Evolutionary conservation across 2,329 filamentous ascomycete genomes (phyloP), one percentile per base, ranked within the genome.

Genomic region (Cryphonectria nitschkei): DNA sequence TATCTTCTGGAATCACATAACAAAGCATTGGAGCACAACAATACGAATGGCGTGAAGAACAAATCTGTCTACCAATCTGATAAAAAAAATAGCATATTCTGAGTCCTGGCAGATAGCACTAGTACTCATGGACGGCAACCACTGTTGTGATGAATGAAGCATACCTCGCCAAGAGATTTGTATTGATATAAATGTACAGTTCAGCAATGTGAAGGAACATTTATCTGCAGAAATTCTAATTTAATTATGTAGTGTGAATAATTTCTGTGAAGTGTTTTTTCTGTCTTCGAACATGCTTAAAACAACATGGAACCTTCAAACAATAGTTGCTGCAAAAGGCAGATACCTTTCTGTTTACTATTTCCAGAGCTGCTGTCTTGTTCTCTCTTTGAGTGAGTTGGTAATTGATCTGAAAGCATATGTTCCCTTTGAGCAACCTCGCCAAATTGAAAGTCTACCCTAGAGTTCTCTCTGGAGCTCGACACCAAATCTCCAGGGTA

Each of bases 1-100:
- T 13, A 0, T 43, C 14, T 43, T 22, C 19, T 7, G 46, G 8
- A 22, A 50, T 9, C 7, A 50, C 16, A 9, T 22, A 9, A 6
- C 1, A n/a, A n/a, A 50, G 2, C 22, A n/a, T n/a, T 50, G 46
- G 46, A n/a, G 9, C 8, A 50, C 7, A 50, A 50, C 7, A 7
- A 50, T 50, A 5, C 1, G 8, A 50, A 9, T n/a, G 46, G 19
- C 0, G 22, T 11, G 19, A n/a, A 3, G n/a, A 50, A 2, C 22
- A 50, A n/a, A 50, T n/a, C 22, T 9, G 22, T 50, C 0, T n/a
- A n/a, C 46, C 22, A 3, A n/a, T 9, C 6, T n/a, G 7, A 2
- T 50, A 9, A 3, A 1, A 22, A 0, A 19, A 0, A 6, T n/a
- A 50, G 11, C 2, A 8, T 8, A 9, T 50, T 6, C 0, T 8